Evolutionary conservation across 805 yeast genomes (phyloP).

Genomic region (Starmerella powellii): DNA sequence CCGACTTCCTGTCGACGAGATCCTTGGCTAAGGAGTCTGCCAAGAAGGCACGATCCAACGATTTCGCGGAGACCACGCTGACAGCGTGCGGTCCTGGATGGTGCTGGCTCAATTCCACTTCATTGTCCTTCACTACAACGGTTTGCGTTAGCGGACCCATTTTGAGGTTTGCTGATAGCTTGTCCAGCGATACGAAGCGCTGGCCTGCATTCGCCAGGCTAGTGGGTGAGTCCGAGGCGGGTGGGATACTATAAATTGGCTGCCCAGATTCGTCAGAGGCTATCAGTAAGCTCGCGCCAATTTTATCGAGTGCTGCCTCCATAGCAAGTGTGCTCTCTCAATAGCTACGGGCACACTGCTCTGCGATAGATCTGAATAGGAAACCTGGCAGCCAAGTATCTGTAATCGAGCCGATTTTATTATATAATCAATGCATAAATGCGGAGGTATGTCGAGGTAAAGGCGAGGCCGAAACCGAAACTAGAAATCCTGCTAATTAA

Average conservation of each 20-base stretch:
- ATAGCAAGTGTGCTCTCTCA: background rate
- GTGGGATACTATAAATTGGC: background rate
- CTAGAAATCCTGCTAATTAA: too few relatives aligned
- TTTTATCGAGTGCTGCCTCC: slow-evolving; percentile 9
- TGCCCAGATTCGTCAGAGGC: slow-evolving; percentile 11
- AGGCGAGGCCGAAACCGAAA: too few relatives aligned
- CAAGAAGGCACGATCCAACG: slow-evolving; percentile 9
- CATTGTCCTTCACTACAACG: slow-evolving; percentile 7
- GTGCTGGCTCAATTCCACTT: slow-evolving; percentile 6
- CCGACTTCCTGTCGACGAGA: background rate
- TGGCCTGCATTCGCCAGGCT: slow-evolving; percentile 3
- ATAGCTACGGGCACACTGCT: too few relatives aligned
- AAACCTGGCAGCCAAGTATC: too few relatives aligned
- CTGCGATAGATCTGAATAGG: too few relatives aligned
- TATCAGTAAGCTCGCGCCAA: slow-evolving; percentile 13
- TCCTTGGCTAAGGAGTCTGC: slow-evolving; percentile 11
- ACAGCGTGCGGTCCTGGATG: background rate
- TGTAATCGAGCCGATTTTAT: too few relatives aligned
- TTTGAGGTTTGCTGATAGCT: slow-evolving; percentile 16
- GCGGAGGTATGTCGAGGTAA: too few relatives aligned
- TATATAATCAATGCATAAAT: too few relatives aligned
- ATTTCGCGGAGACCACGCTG: slow-evolving; percentile 4
- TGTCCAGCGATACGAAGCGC: slow-evolving; percentile 9
- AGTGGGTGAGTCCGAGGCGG: background rate
- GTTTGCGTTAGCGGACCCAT: slow-evolving; percentile 19